Evolutionary conservation across 805 yeast genomes (phyloP), one percentile per base, ranked within the genome.

Genomic region (Jamesozyma lodderae): DNA sequence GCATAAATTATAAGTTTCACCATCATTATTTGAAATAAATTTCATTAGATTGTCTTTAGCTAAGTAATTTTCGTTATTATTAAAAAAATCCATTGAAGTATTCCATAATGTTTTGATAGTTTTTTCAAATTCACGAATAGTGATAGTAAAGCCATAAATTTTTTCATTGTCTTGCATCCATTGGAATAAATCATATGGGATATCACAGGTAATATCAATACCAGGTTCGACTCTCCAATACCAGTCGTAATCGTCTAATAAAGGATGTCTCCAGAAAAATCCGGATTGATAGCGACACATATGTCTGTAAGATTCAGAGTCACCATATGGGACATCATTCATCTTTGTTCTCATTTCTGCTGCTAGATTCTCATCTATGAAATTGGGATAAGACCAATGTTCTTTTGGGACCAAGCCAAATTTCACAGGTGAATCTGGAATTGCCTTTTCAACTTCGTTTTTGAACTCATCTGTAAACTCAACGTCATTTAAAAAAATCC

Each of bases 201-300:
- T 67, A 57, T 84, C 85, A 64, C 95, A 86, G 61, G 64, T 73
- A 46, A 82, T 70, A 56, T 73, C 71, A 49, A 79, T 75, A 48
- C 74, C 80, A 13, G 95, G 95, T 63, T 87, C 95, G 25, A 86
- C 88, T 60, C 95, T 77, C 96, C 95, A 86, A 69, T 83, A 85
- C 72, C 80, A 86, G 53, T 80, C 82, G 69, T 79, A 86, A 19
- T 76, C 73, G 42, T 68, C 63, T 60, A 86, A 53, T 36, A 77
- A 62, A 36, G 72, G 74, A 55, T 83, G 84, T 57, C 79, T 69
- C 73, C 77, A 85, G 66, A 85, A 81, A 57, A 80, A 81, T 1
- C 94, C 95, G n/a, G 87, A 74, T 60, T 82, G 86, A 61, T 73
- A 86, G 47, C 96, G 73, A 61, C 94, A 85, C 94, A 86, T 83